Base-by-base conservation (phyloP, 805 yeast genomes). In the Myxozyma neotropica region DNA sequence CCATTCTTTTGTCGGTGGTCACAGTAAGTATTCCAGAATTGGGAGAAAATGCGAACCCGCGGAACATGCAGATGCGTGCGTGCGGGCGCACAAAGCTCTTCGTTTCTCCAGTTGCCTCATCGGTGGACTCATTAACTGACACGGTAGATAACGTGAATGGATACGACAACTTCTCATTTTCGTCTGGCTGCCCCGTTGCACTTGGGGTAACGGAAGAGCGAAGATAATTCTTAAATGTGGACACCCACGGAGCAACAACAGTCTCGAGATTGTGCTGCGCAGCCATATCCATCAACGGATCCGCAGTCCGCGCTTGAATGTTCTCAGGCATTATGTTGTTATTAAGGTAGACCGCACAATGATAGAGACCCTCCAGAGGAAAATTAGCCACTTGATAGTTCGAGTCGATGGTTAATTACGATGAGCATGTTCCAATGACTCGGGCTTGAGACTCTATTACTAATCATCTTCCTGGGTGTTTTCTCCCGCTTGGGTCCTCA, bases 1-100 rank as follows among this genome's bases (percentile, higher is more conserved):
- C 53, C 66, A 63, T 63, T 17, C 65, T 50, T 27, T 36, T 48
- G 42, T 63, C 66, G 19, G 66, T 63, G 13, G 66, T 63, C 19
- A 59, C 57, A 2, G 33, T 47, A 26, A 63, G 44, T 17, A 63
- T 50, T 17, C 66, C 66, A 6, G 65, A 61, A 27, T 58, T 57
- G 13, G 61, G 54, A 7, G 53, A 19, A 33, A 59, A 44, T 12
- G 64, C 64, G 38, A 63, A 63, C 27, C 66, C 66, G 21, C 66
- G 58, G 29, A 63, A 63, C 51, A 57, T 52, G 50, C 65, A 61
- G 1, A 59, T 63, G 12, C 66, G 58, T 19, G 59, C 66, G 36
- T 54, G 66, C 6, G 66, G 66, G 7, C 56, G 50, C 29, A 40
- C 29, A 19, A 50, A 12, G 21, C 57, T 53, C 36, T 26, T 52